Evolutionary conservation across 2,329 filamentous ascomycete species (phyloP), one percentile per base, ranked within the genome.

Genomic region (Chaetomiaceae sp.): DNA sequence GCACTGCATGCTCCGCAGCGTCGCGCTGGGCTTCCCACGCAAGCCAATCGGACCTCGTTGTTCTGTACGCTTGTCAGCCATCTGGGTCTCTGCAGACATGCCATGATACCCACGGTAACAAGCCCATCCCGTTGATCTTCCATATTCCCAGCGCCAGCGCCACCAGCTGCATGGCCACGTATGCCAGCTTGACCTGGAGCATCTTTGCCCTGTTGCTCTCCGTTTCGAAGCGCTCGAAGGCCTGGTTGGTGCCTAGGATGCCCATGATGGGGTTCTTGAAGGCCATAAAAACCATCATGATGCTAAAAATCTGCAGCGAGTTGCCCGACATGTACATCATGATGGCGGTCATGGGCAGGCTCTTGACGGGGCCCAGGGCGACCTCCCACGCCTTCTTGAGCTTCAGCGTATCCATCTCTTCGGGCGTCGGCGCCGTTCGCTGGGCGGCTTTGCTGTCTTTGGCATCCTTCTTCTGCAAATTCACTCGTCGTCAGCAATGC

Each of bases 261-360:
- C 91, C 94, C 71, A 89, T 82, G 56, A 99, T 80, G 9, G 94
- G 94, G 61, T 89, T 95, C 78, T 97, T 97, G 80, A 99, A 99
- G 41, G 95, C 85, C 87, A 96, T 97, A 65, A 92, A 91, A 16
- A 97, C 92, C 91, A 97, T 99, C 90, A 97, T 97, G 73, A 99
- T 97, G 72, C 88, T 95, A 77, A 99, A 99, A 61, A 99, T 97
- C 70, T 99, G 94, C 42, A 99, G 82, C 57, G 89, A 90, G 75
- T 97, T 99, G 65, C 94, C 94, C 29, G 92, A 95, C 94, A 99
- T 99, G 80, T 99, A 99, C 90, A 97, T 97, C 85, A 96, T 96
- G 69, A 99, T 92, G 58, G 86, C 91, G 53, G 95, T 97, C 94
- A 99, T 99, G 54, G 94, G 94, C 42, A 99, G 78, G 68, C 87